Evolutionary conservation across 2,329 filamentous ascomycete genomes (phyloP), one percentile per base, ranked within the genome.

Genomic region (Exophiala aquamarina): DNA sequence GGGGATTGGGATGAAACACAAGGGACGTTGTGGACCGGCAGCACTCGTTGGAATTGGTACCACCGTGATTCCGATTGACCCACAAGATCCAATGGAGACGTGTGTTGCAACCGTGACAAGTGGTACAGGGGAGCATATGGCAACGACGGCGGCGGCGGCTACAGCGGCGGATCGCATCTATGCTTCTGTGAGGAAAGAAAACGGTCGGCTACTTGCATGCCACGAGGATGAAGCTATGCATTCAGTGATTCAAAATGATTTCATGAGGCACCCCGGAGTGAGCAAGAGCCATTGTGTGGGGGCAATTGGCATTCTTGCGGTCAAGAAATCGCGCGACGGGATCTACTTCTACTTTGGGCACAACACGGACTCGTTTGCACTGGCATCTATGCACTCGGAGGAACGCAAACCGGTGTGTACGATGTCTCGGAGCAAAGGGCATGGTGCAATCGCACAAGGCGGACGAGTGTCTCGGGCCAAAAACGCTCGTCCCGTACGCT

Each of bases 1-100:
- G 4, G 93, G 93, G 1, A 98, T 98, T 64, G 92, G 93, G 20
- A 96, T 98, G 92, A 98, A 98, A 65, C 91, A 95, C 66, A 82
- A 83, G 50, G 94, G 93, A 4, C 86, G 93, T 28, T 80, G 95
- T 54, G 94, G 93, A 0, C 93, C 93, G 23, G 94, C 93, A 26
- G 93, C 93, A 15, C 77, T 98, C 13, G 88, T 97, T 11, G 92
- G 93, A 6, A 82, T 97, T 43, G 93, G 93, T 46, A 92, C 90
- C 15, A 87, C 89, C 28, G 86, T 98, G 20, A 80, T 96, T n/a
- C 92, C 92, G 2, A 74, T 76, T 19, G 82, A 90, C 52, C 73
- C 79, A 2, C 76, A 81, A 21, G 91, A 96, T 61, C 72, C 79
- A 5, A 82, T 88, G 2, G 73, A 76, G 36, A 77, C 82, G 6